phyloP scores from a whole-genome alignment of 2,329 filamentous ascomycete species.

The Trichoderma brevicompactum region DNA sequence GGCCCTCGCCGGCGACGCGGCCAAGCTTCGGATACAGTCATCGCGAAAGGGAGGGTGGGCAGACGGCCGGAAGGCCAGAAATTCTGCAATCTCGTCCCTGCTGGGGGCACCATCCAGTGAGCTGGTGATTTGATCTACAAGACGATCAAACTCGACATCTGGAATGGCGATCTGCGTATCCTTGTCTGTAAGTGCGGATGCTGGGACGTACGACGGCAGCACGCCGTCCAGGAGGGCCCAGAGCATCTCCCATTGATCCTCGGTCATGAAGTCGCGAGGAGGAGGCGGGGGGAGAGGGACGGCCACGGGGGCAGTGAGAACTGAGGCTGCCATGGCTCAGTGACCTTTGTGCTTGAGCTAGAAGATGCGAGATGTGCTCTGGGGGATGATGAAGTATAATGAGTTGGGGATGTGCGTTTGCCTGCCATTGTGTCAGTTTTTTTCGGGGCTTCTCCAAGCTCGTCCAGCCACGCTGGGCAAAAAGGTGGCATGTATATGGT shows the following conservation, averaged over 20 bases:
- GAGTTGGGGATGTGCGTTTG: too few species aligned
- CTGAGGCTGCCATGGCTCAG: constrained; percentile 24
- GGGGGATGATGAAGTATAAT: too few species aligned
- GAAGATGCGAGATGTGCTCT: not conserved
- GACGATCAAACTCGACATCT: constrained; percentile 54
- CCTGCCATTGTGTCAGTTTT: too few species aligned
- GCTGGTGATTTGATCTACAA: constrained; percentile 46
- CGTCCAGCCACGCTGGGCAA: too few species aligned
- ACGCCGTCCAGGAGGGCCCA: constrained; percentile 61
- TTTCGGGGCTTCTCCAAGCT: too few species aligned
- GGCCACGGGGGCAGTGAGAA: constrained; percentile 24
- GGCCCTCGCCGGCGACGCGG: constrained; percentile 42
- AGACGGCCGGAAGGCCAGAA: constrained; percentile 57
- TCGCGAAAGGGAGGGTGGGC: constrained; percentile 58
- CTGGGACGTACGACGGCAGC: constrained; percentile 61
- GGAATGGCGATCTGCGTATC: constrained; percentile 51
- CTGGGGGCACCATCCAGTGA: constrained; percentile 46
- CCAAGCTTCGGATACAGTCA: constrained; percentile 51
- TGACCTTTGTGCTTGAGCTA: not conserved
- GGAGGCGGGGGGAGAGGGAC: constrained; percentile 38
- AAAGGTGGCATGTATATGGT: too few species aligned
- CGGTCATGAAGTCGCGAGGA: constrained; percentile 47
- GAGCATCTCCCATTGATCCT: constrained; percentile 59
- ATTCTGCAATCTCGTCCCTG: constrained; percentile 53
- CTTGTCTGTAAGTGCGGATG: constrained; percentile 45